These are phyloP conservation scores for Mycena crocata DNA, from an alignment of 768 basidiomycete species.

Conservation along the genomic window DNA sequence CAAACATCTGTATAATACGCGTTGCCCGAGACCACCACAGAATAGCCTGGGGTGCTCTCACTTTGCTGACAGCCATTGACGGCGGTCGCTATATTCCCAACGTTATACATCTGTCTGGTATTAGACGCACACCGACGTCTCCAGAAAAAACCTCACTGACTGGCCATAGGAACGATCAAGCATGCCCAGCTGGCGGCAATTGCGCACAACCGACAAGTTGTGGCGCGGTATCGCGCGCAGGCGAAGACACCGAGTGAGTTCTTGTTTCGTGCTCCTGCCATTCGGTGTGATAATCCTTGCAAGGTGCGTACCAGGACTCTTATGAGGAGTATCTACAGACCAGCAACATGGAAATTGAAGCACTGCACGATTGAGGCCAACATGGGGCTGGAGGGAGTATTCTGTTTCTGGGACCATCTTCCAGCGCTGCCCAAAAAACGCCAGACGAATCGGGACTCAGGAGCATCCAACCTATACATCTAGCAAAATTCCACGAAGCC, in stretches of 20 bases:
- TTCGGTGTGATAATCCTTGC: constrained; percentile 17
- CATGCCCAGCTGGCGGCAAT: constrained; percentile 86
- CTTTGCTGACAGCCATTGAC: constrained; percentile 73
- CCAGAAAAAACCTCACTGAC: no score
- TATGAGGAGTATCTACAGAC: constrained; percentile 68
- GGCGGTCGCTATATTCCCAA: constrained; percentile 73
- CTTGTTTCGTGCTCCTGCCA: background rate
- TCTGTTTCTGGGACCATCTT: no score
- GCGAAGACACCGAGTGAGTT: constrained; percentile 64
- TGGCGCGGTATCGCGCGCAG: constrained; percentile 72
- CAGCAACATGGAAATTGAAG: constrained; percentile 71
- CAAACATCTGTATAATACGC: constrained; percentile 87
- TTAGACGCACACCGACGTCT: no score
- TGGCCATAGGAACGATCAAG: constrained; percentile 80
- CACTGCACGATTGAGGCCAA: constrained; percentile 67
- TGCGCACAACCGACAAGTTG: constrained; percentile 74
- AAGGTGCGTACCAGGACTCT: constrained; percentile 72
- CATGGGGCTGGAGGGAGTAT: no score
- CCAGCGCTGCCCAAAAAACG: no score
- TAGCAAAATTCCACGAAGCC: no score
- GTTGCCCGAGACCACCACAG: constrained; percentile 85
- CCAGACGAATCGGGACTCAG: no score
- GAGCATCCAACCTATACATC: no score
- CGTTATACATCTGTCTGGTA: constrained; percentile 87
- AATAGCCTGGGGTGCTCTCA: constrained; percentile 84